Evolutionary conservation across 164 flowering plant species (phyloP).

Genomic region (Houttuynia cordata): DNA sequence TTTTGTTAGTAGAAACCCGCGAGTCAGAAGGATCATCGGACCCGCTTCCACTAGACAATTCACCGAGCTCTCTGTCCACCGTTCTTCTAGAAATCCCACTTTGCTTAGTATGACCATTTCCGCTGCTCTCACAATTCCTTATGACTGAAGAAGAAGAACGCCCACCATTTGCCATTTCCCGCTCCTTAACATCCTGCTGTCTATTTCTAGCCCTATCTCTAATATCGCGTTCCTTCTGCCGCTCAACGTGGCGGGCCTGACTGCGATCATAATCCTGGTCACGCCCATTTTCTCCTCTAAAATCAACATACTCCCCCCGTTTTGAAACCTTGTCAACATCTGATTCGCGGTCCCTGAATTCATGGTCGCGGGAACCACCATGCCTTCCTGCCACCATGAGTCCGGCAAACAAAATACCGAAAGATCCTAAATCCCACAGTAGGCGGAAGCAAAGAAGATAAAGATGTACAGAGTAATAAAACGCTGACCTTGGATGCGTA

Average conservation of each 20-base stretch:
- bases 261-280: constrained; percentile 15
- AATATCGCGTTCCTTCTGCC: constrained; percentile 12
- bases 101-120: constrained; percentile 14
- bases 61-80: constrained; percentile 77
- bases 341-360: constrained; percentile 39
- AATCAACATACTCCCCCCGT: constrained; percentile 22
- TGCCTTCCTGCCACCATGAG: constrained; percentile 77
- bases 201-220: constrained; percentile 26
- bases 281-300: constrained; percentile 22
- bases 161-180: constrained; percentile 33
- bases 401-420: constrained; percentile 1
- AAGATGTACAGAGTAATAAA: background rate
- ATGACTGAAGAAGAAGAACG: constrained; percentile 28
- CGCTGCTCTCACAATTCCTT: constrained; percentile 38
- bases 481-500: background rate
- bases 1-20: constrained; percentile 20
- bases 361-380: constrained; percentile 46
- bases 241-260: constrained; percentile 9
- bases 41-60: constrained; percentile 85
- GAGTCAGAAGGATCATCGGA: constrained; percentile 55
- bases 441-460: background rate
- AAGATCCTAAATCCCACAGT: background rate
- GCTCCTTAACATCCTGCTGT: constrained; percentile 32
- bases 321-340: constrained; percentile 18
- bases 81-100: constrained; percentile 21